Evolutionary conservation across 2,329 filamentous ascomycete species (phyloP), one percentile per base, ranked within the genome.

Genomic region (Coleophoma cylindrospora): DNA sequence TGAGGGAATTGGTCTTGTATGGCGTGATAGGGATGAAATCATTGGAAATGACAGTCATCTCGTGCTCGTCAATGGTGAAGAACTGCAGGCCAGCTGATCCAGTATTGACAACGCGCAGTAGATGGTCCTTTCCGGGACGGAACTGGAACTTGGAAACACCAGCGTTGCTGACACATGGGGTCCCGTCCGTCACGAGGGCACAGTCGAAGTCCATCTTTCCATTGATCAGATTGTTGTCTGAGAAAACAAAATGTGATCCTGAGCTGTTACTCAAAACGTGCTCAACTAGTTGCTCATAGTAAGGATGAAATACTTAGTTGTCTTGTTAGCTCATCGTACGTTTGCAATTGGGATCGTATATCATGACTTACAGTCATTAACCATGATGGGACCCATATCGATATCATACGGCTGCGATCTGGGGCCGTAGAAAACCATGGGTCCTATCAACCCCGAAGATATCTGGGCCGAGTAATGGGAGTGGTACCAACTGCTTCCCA

Each of bases 341-440:
- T 19, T 19, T 19, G 19, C 19, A 2, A 19, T 19, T 19, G 19
- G 19, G 19, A 19, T 19, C 19, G 19, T 3, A 19, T 2, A 19
- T 19, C 19, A 19, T 2, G 19, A 12, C 34, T n/a, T 37, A 37
- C 63, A 70, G 51, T 74, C 71, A 4, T 43, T 51, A 13, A 67
- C 47, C 13, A 64, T 55, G 1, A 86, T 57, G 10, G 74, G 66
- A 3, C 84, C 84, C 0, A 86, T 68, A 57, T 88, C 84, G 45
- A 77, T 71, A 52, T 88, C 82, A 57, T 84, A 85, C 57, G 80
- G 40, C 6, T 73, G 69, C 2, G 75, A 74, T 0, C 74, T 72
- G 0, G 82, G 82, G 0, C 82, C 83, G 48, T 84, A 73, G 56
- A 86, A 80, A 15, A 85, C 66, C 34, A 87, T 77, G 2, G 73